Evolutionary conservation across 2,329 filamentous ascomycete genomes (phyloP).

Genomic region (Trichophyton simii): DNA sequence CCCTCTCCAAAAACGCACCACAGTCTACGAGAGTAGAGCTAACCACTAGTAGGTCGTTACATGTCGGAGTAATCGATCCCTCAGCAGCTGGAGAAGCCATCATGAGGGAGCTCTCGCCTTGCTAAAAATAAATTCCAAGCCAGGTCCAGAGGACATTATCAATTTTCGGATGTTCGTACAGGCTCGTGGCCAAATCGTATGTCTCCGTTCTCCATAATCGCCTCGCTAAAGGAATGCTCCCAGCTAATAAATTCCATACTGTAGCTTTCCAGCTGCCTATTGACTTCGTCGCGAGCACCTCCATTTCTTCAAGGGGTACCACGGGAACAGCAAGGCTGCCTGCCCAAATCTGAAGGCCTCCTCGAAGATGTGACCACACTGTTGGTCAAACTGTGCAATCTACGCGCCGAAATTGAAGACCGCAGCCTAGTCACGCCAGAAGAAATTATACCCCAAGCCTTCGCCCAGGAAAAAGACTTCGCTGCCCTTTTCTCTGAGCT

Average conservation of each 20-base stretch:
- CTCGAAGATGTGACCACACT: slow-evolving; percentile 21
- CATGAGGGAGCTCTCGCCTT: slow-evolving; percentile 48
- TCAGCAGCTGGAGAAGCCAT: slow-evolving; percentile 45
- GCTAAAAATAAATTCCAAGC: slow-evolving; percentile 34
- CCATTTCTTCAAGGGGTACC: not conserved
- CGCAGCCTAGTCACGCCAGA: slow-evolving; percentile 17
- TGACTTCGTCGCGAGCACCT: slow-evolving; percentile 4
- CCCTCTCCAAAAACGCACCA: slow-evolving; percentile 5
- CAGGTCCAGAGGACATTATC: not conserved
- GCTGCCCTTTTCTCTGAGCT: slow-evolving; percentile 21
- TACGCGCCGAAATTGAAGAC: slow-evolving; percentile 23
- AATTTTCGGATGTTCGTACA: slow-evolving; percentile 6
- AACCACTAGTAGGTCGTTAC: slow-evolving; percentile 23
- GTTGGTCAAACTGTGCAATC: slow-evolving; percentile 21
- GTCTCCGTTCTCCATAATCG: not conserved
- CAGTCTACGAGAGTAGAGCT: not conserved
- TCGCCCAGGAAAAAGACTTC: slow-evolving; percentile 24
- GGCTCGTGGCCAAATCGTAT: slow-evolving; percentile 10
- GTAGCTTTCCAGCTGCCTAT: slow-evolving; percentile 9
- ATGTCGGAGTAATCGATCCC: slow-evolving; percentile 33
- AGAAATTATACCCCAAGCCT: slow-evolving; percentile 23
- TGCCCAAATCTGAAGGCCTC: slow-evolving; percentile 15
- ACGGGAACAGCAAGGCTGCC: not conserved
- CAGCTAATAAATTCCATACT: not conserved
- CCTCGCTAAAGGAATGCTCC: no score